Conservation (phyloP, 768 basidiomycete genomes). For the Pleurotus tuoliensis region DNA sequence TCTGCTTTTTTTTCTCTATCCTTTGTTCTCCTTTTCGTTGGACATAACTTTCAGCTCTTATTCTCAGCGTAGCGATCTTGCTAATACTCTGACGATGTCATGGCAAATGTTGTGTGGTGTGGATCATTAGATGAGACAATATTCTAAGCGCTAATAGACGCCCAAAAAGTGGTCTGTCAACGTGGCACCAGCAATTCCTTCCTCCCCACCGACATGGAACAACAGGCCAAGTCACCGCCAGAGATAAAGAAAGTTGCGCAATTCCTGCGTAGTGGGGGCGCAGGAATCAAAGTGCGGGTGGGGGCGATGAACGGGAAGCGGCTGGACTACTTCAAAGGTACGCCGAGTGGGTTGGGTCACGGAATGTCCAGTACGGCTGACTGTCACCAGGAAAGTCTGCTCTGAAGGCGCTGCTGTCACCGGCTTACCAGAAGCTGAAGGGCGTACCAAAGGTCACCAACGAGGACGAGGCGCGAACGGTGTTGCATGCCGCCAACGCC, state of each 20-base stretch:
- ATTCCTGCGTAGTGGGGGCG: constrained; percentile 81
- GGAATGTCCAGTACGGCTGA: not conserved
- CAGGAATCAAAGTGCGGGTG: constrained; percentile 84
- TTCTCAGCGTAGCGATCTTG: no score
- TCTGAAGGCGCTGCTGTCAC: constrained; percentile 85
- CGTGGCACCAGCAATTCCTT: no score
- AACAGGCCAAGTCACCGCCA: constrained; percentile 75
- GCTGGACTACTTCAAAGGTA: constrained; percentile 98
- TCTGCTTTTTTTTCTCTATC: no score
- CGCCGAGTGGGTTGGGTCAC: constrained; percentile 14
- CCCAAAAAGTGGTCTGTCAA: no score
- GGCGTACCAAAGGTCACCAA: constrained; percentile 68
- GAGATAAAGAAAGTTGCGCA: constrained; percentile 81
- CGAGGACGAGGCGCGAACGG: constrained; percentile 69
- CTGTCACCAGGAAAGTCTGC: constrained; percentile 76
- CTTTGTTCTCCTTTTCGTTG: no score
- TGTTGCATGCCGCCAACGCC: constrained; percentile 70
- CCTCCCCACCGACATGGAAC: constrained; percentile 43
- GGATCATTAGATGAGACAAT: no score
- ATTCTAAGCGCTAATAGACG: no score
- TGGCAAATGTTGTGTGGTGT: no score
- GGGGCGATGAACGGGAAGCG: constrained; percentile 94
- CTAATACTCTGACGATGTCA: no score
- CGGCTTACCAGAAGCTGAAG: constrained; percentile 85
- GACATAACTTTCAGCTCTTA: no score